Evolutionary conservation across 2,329 filamentous ascomycete genomes (phyloP).

Genomic region (Arthrobotrys conoides): DNA sequence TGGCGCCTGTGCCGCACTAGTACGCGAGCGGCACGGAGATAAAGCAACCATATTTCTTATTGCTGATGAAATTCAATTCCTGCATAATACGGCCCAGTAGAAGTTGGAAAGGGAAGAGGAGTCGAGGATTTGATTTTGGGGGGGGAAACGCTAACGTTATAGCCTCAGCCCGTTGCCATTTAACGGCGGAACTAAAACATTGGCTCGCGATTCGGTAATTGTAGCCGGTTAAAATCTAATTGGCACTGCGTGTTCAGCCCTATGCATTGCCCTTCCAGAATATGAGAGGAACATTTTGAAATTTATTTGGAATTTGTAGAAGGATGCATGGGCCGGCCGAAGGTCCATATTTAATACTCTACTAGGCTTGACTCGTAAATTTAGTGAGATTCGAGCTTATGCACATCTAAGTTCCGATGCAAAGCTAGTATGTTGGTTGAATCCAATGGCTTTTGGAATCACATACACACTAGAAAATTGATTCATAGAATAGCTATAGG

Average conservation of each 20-base stretch:
- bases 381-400: too few relatives aligned
- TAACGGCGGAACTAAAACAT: neutral
- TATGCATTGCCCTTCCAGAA: conserved; percentile 23
- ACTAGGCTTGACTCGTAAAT: neutral
- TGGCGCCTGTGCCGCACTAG: conserved; percentile 13
- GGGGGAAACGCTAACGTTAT: neutral
- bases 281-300: neutral
- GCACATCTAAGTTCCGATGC: too few relatives aligned
- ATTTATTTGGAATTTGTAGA: neutral
- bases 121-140: too few relatives aligned
- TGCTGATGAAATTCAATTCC: neutral
- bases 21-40: conserved; percentile 15
- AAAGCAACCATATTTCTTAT: conserved; percentile 9
- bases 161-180: neutral
- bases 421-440: too few relatives aligned
- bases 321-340: neutral
- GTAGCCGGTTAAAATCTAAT: neutral
- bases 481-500: too few relatives aligned
- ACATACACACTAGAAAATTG: too few relatives aligned
- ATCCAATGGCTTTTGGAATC: too few relatives aligned
- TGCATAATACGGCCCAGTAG: neutral
- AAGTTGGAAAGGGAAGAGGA: neutral
- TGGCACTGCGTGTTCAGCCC: neutral
- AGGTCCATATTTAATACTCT: neutral
- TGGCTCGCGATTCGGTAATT: conserved; percentile 18